Conservation (phyloP, 805 yeast genomes). For the Priceomyces haplophilus region DNA sequence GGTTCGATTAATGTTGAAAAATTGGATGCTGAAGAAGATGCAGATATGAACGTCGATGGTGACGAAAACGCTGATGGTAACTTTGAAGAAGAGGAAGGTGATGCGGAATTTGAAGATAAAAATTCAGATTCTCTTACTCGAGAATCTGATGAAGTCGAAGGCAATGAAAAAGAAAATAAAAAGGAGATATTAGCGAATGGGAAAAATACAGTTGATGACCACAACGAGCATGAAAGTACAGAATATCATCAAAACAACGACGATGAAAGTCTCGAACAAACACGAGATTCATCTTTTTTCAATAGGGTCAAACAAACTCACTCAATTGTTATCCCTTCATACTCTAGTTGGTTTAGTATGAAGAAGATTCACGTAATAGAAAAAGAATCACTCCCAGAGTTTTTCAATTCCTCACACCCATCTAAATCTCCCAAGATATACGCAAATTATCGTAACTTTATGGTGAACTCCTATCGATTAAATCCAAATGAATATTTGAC, state of each 20-base stretch:
- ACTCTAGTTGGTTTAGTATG: conserved; percentile 81
- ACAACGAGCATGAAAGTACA: conserved; percentile 4
- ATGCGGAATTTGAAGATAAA: conserved; percentile 1
- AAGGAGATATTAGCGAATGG: neutral
- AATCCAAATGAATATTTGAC: conserved; percentile 89
- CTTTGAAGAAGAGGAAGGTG: conserved; percentile 11
- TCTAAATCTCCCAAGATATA: conserved; percentile 81
- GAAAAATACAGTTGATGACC: conserved; percentile 6
- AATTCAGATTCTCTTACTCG: neutral
- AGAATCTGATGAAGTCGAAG: neutral
- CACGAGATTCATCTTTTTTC: conserved; percentile 14
- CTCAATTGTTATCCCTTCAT: conserved; percentile 81
- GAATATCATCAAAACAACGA: conserved; percentile 4
- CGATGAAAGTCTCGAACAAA: conserved; percentile 4
- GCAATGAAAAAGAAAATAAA: neutral
- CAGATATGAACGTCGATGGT: neutral
- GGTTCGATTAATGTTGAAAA: neutral
- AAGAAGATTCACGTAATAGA: conserved; percentile 73
- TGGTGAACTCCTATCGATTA: conserved; percentile 81
- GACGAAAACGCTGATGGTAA: conserved; percentile 9
- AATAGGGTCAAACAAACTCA: conserved; percentile 59
- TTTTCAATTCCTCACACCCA: conserved; percentile 68
- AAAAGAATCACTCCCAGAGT: conserved; percentile 81
- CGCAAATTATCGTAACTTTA: conserved; percentile 78
- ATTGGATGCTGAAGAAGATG: neutral